Conservation (phyloP, 1,284 basidiomycete genomes). For the Leccinum brunneo-olivaceum region DNA sequence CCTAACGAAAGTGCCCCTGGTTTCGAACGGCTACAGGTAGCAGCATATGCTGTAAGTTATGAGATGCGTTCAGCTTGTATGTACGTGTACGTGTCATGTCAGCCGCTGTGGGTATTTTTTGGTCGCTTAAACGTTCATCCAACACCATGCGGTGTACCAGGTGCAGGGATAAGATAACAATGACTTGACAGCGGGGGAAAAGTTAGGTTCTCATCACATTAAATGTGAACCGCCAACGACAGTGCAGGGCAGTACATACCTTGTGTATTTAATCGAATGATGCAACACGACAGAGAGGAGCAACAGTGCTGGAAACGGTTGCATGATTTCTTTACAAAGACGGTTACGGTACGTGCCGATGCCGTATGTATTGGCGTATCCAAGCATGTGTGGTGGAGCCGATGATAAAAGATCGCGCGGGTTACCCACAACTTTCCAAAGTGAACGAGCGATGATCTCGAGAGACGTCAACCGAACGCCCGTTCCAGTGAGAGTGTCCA, state of each 20-base stretch:
- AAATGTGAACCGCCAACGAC: neutral
- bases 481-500: neutral
- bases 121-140: neutral
- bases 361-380: constrained; percentile 8
- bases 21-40: no score
- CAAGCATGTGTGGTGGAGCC: neutral
- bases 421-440: constrained; percentile 25
- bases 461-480: constrained; percentile 8
- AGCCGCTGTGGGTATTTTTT: neutral
- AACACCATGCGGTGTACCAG: neutral
- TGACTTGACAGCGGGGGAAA: neutral
- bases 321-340: constrained; percentile 8
- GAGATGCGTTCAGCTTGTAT: no score
- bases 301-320: constrained; percentile 1
- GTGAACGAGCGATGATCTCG: constrained; percentile 17
- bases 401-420: constrained; percentile 11
- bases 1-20: neutral
- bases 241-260: neutral
- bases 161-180: neutral
- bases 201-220: neutral
- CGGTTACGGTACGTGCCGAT: constrained; percentile 12
- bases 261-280: constrained; percentile 4
- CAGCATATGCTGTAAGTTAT: no score
- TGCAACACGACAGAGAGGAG: neutral
- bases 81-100: no score